Evolutionary conservation across 192 early-diverging fungal genomes (phyloP).

Genomic region (Backusella luteola): DNA sequence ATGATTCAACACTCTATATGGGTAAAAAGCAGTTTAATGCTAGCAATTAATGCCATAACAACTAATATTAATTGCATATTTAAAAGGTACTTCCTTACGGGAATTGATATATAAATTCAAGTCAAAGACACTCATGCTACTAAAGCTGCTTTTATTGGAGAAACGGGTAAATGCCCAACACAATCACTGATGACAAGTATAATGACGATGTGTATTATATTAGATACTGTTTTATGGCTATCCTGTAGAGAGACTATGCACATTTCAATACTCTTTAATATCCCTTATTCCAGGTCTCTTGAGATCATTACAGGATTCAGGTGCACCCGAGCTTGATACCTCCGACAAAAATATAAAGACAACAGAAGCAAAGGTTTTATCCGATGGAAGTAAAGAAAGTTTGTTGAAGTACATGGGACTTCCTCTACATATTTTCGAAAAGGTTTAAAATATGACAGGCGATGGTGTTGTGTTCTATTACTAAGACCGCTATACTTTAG

Average conservation of each 20-base stretch:
- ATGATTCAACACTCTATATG: conserved; percentile 67
- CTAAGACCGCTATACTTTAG: not conserved
- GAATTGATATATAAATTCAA: conserved; percentile 73
- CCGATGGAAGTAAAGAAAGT: conserved; percentile 42
- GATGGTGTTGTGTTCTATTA: too few relatives aligned
- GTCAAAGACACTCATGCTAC: conserved; percentile 68
- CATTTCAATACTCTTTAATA: conserved; percentile 76
- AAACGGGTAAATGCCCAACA: conserved; percentile 50
- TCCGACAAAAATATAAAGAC: conserved; percentile 4
- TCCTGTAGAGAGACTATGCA: conserved; percentile 73
- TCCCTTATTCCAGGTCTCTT: conserved; percentile 65
- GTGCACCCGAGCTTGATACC: conserved; percentile 46
- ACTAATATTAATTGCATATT: not conserved
- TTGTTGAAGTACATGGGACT: conserved; percentile 56
- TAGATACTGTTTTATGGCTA: conserved; percentile 84
- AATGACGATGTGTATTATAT: too few relatives aligned
- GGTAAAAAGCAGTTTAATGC: conserved; percentile 37
- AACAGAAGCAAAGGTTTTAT: conserved; percentile 29
- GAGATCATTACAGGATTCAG: conserved; percentile 47
- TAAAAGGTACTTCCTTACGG: conserved; percentile 63
- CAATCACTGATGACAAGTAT: too few relatives aligned
- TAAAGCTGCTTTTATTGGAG: conserved; percentile 76
- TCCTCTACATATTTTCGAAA: conserved; percentile 57
- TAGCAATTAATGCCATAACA: not conserved
- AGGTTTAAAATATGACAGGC: not conserved